A percentile compares a stretch with the other conserved stretches of the same genome.
Conservation (phyloP, 2,329 filamentous ascomycete species). For the Epichloe baconii region DNA sequence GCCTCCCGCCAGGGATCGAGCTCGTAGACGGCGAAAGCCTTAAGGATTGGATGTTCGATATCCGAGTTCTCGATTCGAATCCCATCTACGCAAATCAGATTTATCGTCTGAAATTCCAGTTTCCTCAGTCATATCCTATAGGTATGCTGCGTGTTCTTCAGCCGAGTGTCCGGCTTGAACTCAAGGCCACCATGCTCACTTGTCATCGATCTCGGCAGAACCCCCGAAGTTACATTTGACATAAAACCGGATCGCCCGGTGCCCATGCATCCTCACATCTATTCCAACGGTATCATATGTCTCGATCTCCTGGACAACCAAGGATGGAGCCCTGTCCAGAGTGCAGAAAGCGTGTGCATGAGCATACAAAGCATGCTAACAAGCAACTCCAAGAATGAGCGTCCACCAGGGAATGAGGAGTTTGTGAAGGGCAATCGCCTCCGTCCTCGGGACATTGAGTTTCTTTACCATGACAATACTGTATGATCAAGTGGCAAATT, state of each 20-base stretch:
- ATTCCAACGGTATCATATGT: slow-evolving; percentile 97
- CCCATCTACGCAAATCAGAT: slow-evolving; percentile 71
- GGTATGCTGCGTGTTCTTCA: slow-evolving; percentile 39
- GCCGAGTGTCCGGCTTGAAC: not conserved
- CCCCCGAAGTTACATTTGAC: slow-evolving; percentile 90
- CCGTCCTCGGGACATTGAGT: slow-evolving; percentile 78
- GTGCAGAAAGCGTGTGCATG: slow-evolving; percentile 93
- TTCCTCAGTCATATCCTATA: slow-evolving; percentile 77
- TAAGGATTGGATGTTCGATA: slow-evolving; percentile 79
- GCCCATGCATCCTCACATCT: slow-evolving; percentile 94
- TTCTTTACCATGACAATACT: slow-evolving; percentile 84
- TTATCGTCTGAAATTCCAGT: slow-evolving; percentile 79
- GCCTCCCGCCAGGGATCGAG: slow-evolving; percentile 56
- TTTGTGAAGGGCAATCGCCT: slow-evolving; percentile 73
- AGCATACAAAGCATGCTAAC: slow-evolving; percentile 97
- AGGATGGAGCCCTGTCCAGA: slow-evolving; percentile 95
- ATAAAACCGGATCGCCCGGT: slow-evolving; percentile 53
- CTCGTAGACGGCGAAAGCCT: slow-evolving; percentile 68
- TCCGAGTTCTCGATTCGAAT: slow-evolving; percentile 78
- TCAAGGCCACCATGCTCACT: not conserved
- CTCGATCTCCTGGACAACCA: slow-evolving; percentile 78
- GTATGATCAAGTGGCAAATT: slow-evolving; percentile 31
- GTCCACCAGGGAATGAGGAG: slow-evolving; percentile 78
- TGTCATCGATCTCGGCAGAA: slow-evolving; percentile 38
- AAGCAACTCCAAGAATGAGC: slow-evolving; percentile 81